Evolutionary conservation across 192 early-diverging fungal genomes (phyloP).

Genomic region (Umbelopsis sp.): DNA sequence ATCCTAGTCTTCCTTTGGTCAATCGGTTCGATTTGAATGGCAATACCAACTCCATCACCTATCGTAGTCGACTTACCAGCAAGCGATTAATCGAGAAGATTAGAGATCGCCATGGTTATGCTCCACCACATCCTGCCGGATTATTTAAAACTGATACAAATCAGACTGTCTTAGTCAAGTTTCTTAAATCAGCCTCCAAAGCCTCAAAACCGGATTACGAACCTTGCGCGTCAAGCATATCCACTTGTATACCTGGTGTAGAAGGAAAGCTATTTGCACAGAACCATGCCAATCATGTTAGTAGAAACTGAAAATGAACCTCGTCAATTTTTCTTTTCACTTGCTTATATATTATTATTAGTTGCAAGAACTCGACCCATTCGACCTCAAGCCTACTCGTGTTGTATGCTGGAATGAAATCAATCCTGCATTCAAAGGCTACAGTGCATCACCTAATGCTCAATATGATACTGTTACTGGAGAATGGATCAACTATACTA

Average conservation of each 20-base stretch:
- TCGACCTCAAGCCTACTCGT: conserved; percentile 63
- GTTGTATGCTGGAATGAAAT: conserved; percentile 62
- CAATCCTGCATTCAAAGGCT: conserved; percentile 65
- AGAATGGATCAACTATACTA: conserved; percentile 75
- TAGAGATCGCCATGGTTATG: conserved; percentile 70
- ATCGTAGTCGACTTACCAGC: conserved; percentile 62
- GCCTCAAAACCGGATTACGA: conserved; percentile 64
- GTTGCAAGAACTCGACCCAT: conserved; percentile 68
- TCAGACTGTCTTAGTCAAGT: conserved; percentile 66
- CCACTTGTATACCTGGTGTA: conserved; percentile 58
- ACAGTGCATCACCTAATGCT: conserved; percentile 66
- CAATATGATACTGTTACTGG: conserved; percentile 70
- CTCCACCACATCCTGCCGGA: conserved; percentile 64
- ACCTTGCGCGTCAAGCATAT: conserved; percentile 65
- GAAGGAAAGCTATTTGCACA: conserved; percentile 67
- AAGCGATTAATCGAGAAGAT: conserved; percentile 65
- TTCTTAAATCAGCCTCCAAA: conserved; percentile 56
- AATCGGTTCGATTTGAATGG: conserved; percentile 69
- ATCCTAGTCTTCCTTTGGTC: conserved; percentile 67
- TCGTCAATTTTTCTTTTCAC: no score
- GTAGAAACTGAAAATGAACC: no score
- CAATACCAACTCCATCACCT: conserved; percentile 52
- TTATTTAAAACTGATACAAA: conserved; percentile 69
- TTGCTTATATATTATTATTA: conserved; percentile 10
- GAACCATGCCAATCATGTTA: conserved; percentile 68